Evolutionary conservation across 257 asterid species (phyloP).

Genomic region (Ehretia macrophylla): DNA sequence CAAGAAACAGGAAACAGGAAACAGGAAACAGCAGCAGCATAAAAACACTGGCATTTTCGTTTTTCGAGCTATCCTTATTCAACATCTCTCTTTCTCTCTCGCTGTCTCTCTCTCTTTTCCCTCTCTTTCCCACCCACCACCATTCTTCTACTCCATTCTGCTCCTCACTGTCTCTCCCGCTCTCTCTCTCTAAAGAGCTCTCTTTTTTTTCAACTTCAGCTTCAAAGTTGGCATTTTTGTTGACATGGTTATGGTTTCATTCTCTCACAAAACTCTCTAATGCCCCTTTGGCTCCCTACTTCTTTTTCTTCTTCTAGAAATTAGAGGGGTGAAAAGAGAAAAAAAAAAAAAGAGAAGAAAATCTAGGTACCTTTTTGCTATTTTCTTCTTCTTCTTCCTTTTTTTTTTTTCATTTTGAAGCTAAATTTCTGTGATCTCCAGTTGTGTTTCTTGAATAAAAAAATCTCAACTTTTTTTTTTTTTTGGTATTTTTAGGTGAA

Average conservation of each 20-base stretch:
- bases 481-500: not conserved
- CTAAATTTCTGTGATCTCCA: slow-evolving; percentile 10
- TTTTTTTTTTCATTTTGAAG: not conserved
- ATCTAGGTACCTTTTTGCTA: not conserved
- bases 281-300: slow-evolving; percentile 13
- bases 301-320: slow-evolving; percentile 6
- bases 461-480: slow-evolving; percentile 6
- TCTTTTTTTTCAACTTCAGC: slow-evolving; percentile 3
- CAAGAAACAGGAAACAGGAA: slow-evolving; percentile 7
- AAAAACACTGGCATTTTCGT: slow-evolving; percentile 64
- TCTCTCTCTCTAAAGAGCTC: not conserved
- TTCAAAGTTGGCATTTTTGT: not conserved
- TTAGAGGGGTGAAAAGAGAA: not conserved
- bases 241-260: not conserved
- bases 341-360: slow-evolving; percentile 4
- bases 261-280: slow-evolving; percentile 4
- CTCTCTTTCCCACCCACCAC: slow-evolving; percentile 12
- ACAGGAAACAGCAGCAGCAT: slow-evolving; percentile 27
- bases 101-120: slow-evolving; percentile 17
- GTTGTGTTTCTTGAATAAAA: slow-evolving; percentile 13
- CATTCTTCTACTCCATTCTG: slow-evolving; percentile 3
- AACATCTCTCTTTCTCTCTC: slow-evolving; percentile 15
- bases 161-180: not conserved
- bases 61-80: slow-evolving; percentile 46
- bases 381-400: not conserved